These are phyloP conservation scores for Penicillium atrosanguineum DNA, from an alignment of 495 filamentous ascomycete genomes.

Conservation along the genomic window DNA sequence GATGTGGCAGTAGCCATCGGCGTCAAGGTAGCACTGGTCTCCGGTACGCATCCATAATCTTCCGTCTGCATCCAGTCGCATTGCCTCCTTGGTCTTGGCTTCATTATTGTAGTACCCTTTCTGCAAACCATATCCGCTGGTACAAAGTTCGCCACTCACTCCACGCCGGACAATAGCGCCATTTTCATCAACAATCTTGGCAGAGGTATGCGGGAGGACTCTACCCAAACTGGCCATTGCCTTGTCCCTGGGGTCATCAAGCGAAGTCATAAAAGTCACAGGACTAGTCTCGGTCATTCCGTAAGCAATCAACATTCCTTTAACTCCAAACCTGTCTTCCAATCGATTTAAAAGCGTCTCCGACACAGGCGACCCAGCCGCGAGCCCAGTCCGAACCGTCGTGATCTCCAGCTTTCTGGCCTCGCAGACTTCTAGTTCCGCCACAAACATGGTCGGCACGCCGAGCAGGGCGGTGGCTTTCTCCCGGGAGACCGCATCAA, in stretches of 20 bases:
- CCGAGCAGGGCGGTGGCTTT: neutral
- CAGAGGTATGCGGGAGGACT: neutral
- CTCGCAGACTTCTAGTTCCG: neutral
- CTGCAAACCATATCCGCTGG: neutral
- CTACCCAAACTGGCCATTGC: neutral
- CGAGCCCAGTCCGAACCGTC: neutral
- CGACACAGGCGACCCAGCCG: neutral
- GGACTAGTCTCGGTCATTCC: neutral
- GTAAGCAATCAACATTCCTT: neutral
- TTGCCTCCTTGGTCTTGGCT: neutral
- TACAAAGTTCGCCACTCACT: neutral
- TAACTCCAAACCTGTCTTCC: neutral
- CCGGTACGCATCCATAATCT: neutral
- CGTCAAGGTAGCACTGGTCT: neutral
- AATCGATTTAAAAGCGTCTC: neutral
- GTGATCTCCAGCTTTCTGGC: neutral
- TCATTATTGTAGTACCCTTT: neutral
- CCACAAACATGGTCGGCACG: neutral
- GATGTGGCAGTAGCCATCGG: neutral
- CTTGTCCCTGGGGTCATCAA: no score
- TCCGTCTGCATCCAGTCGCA: neutral
- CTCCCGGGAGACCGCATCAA: neutral
- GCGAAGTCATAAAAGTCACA: neutral
- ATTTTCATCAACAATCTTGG: neutral
- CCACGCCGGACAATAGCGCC: neutral